phyloP scores from a whole-genome alignment of 192 early-diverging fungal genomes.

The Rhizophagus clarus region DNA sequence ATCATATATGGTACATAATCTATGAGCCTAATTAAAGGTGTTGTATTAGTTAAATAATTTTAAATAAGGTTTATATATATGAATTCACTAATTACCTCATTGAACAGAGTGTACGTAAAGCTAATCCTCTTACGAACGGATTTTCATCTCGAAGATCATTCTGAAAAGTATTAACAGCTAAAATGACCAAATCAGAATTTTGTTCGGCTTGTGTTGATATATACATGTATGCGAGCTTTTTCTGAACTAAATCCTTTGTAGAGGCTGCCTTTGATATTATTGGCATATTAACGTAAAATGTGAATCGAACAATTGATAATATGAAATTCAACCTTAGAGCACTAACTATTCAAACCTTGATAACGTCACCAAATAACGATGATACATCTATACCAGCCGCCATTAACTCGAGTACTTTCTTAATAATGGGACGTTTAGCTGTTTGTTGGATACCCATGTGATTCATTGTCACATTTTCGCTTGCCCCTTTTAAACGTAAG shows the following conservation, averaged over 20 bases:
- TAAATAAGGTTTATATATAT: background rate
- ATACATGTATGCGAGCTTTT: slow-evolving; percentile 41
- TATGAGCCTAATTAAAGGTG: background rate
- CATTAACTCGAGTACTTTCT: slow-evolving; percentile 40
- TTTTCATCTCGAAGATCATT: slow-evolving; percentile 43
- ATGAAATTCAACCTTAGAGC: background rate
- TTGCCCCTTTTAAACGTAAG: background rate
- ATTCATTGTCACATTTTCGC: slow-evolving; percentile 19
- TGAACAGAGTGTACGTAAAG: slow-evolving; percentile 42
- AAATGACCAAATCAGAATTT: slow-evolving; percentile 41
- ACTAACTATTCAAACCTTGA: slow-evolving; percentile 34
- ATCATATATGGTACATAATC: slow-evolving; percentile 41
- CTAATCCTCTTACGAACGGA: slow-evolving; percentile 41
- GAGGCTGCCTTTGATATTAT: slow-evolving; percentile 36
- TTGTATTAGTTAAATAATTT: no score
- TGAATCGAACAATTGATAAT: background rate
- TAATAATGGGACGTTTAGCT: slow-evolving; percentile 18
- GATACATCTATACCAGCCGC: slow-evolving; percentile 46
- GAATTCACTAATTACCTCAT: slow-evolving; percentile 33
- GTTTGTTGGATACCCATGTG: background rate
- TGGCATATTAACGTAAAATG: background rate
- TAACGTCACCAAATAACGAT: slow-evolving; percentile 38
- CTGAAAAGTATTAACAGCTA: slow-evolving; percentile 44
- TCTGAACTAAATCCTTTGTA: slow-evolving; percentile 41
- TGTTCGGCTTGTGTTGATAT: slow-evolving; percentile 35